Conservation (phyloP, 83 land plant genomes). For the Diphasiastrum complanatum region DNA sequence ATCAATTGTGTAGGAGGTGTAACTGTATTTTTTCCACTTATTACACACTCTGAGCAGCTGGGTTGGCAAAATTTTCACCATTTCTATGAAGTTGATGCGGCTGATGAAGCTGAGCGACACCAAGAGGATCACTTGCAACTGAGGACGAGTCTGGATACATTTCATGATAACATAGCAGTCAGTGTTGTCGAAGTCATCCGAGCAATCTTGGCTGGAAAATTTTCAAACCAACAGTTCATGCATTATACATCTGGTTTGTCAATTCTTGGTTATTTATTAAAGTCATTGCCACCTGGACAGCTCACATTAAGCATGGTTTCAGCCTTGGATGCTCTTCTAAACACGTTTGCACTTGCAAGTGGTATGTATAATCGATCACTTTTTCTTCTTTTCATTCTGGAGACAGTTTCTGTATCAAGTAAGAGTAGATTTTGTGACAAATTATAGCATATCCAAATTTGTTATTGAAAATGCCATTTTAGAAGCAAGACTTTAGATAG, state of each 20-base stretch:
- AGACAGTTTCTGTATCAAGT: too few species aligned
- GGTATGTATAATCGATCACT: conserved; percentile 53
- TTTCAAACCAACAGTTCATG: conserved; percentile 81
- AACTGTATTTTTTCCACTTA: conserved; percentile 82
- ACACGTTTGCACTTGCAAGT: conserved; percentile 43
- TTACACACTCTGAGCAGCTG: conserved; percentile 57
- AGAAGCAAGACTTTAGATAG: too few species aligned
- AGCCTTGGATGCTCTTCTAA: conserved; percentile 61
- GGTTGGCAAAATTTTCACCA: background rate
- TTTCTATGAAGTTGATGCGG: conserved; percentile 6
- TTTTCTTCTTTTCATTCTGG: background rate
- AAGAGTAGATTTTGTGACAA: too few species aligned
- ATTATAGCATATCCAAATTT: too few species aligned
- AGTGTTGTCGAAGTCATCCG: conserved; percentile 77
- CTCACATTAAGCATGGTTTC: conserved; percentile 56
- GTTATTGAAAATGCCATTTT: too few species aligned
- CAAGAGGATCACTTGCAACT: background rate
- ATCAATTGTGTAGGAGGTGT: conserved; percentile 96
- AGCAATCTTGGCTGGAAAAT: conserved; percentile 62
- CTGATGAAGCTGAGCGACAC: conserved; percentile 10
- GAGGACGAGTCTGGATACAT: background rate
- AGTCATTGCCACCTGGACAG: conserved; percentile 71
- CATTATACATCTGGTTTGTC: conserved; percentile 68
- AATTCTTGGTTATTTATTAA: conserved; percentile 76
- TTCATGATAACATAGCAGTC: conserved; percentile 53